Evolutionary conservation across 495 filamentous ascomycete species (phyloP), one percentile per base, ranked within the genome.

Genomic region (Daldinia vernicosa): DNA sequence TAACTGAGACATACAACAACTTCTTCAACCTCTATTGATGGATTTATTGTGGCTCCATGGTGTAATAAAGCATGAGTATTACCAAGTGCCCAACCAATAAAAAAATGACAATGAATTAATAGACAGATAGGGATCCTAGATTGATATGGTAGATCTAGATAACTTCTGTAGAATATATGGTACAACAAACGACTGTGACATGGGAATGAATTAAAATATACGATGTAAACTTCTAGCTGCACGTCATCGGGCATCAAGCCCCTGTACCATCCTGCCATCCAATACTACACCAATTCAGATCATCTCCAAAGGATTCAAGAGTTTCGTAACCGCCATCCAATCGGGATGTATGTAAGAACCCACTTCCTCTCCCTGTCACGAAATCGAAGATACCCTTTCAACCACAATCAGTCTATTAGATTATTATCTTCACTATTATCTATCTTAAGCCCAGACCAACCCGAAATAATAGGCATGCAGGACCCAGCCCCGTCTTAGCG

Each of bases 211-310:
- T 6, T 47, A 2, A 22, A 19, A 7, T 7, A 22, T 47, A 22
- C 43, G 1, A 52, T 45, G 12, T 14, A 30, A 53, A 27, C 57
- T 51, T 63, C 58, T 28, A 56, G 56, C 51, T 67, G 55, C 64
- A 60, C 56, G 64, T 60, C 55, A 60, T 60, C 17, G 28, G 43
- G 22, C 47, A 53, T 55, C 33, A 6, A 40, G 45, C 45, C 45
- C 64, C 35, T 32, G 55, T 67, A 24, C 14, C n/a, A n/a, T n/a
- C 1, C 26, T 27, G 4, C 9, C 15, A 53, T 52, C 12, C 28
- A 17, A 43, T 26, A 54, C 33, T n/a, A 32, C 55, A 1, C 64
- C 33, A 51, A n/a, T 35, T 26, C 35, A 19, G 43, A 47, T 47
- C 19, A 47, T 47, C 24, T 12, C 43, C 43, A 47, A 47, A 47